Evolutionary conservation across 371 early-diverging fungal species (phyloP), one percentile per base, ranked within the genome.

Genomic region (Rhizopus sp.): DNA sequence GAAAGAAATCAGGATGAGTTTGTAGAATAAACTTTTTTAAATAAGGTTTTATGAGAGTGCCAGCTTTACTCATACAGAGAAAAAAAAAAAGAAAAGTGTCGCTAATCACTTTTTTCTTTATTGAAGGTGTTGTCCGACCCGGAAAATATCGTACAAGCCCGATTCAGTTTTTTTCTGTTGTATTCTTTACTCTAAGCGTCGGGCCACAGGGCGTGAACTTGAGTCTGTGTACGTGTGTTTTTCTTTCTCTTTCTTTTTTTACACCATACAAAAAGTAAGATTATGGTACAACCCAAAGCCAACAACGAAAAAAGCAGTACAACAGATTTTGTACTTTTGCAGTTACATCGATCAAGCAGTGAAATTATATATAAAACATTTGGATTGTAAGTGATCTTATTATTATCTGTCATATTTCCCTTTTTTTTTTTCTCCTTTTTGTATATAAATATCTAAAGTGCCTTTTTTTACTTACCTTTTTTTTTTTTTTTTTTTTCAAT

Each of bases 1-100:
- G 63, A 46, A 77, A 77, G 34, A 64, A 77, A 37, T 77, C 78
- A 7, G 78, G 78, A 45, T 77, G 78, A 1, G 67, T 72, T 54
- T 70, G 66, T 40, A 76, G 52, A 38, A 76, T 60, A 29, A 76
- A 57, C n/a, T 58, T 68, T 60, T 56, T 65, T 30, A 76, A 49
- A 55, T 76, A 76, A n/a, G 73, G 70, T 31, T 72, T 70, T 12
- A 75, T 7, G 10, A 73, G 35, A 33, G 15, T 59, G 45, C 37
- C 53, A 12, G 54, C 40, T 41, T 57, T 52, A 13, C 35, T 55
- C 55, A 59, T 41, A 49, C 32, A 29, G 4, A 32, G 29, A 39
- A 13, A 34, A 52, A 35, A 42, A 59, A 48, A 38, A 39, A 48
- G n/a, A 39, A 12, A 32, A 15, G 8, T 34, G 23, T 23, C 23